phyloP scores from a whole-genome alignment of 2,329 filamentous ascomycete species.

The Cadophora malorum region DNA sequence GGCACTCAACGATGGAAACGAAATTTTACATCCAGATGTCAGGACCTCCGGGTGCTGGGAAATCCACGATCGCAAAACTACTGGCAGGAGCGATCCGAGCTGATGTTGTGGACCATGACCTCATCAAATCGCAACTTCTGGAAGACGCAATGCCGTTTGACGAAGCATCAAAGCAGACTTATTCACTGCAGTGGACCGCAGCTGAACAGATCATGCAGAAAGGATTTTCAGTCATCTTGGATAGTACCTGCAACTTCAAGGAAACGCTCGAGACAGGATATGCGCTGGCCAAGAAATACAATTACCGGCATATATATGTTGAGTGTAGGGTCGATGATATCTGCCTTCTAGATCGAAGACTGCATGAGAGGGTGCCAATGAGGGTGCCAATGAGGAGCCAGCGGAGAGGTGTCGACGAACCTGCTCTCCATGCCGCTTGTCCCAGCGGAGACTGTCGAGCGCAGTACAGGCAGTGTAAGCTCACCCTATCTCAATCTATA shows the following conservation, averaged over 20 bases:
- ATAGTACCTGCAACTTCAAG: slow-evolving; percentile 1
- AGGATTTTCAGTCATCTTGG: neutral
- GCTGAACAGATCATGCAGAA: neutral
- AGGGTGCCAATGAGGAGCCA: neutral
- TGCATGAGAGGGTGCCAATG: neutral
- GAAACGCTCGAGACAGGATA: neutral
- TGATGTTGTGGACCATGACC: neutral
- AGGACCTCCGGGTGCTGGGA: neutral
- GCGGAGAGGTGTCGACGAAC: neutral
- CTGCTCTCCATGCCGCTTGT: neutral
- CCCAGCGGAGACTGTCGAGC: neutral
- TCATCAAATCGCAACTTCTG: neutral
- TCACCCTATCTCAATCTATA: too few species aligned
- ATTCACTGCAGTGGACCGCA: neutral
- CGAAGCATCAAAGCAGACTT: neutral
- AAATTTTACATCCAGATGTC: neutral
- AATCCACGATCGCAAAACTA: neutral
- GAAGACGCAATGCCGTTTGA: neutral
- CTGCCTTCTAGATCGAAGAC: neutral
- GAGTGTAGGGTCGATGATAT: neutral
- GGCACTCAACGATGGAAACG: neutral
- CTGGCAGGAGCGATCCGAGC: neutral
- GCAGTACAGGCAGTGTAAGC: neutral
- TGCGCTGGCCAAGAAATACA: neutral
- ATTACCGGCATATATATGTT: neutral